Base-by-base conservation (phyloP, 306 rosid species). In the Lathyrus tuberosus region DNA sequence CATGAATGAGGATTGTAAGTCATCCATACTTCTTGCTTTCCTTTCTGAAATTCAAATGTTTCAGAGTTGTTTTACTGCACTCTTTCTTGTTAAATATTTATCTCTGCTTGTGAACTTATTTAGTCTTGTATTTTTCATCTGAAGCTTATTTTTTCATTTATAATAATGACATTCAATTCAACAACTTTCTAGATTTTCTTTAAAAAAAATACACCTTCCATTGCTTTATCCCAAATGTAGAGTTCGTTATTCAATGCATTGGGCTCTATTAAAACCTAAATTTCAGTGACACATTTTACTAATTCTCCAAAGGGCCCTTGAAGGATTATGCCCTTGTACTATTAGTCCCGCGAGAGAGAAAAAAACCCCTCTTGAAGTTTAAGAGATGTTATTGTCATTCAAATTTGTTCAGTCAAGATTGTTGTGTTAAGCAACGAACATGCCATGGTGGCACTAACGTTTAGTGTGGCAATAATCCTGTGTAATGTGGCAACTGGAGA, bases 1-100 rank as follows among this genome's bases (percentile, higher is more conserved):
- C 73, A 78, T 81, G 82, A 85, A 70, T 26, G 86, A 82, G 71
- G 86, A 83, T 78, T 80, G 95, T 94, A 79, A 64, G 86, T 86
- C 33, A 48, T 72, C 53, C 18, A 5, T 48, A 62, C 44, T 64
- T 69, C 47, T n/a, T 3, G 33, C 53, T 26, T 26, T 63, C 62
- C 51, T 69, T 48, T 49, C 42, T 10, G 41, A 69, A 47, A 47
- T 15, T 47, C 52, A 47, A 9, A 15, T 44, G 64, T 62, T 81
- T 46, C 15, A 0, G 18, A 1, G 18, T 58, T 69, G 17, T 67
- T 72, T 31, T 18, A n/a, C 38, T 41, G 30, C 73, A 58, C 37
- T 63, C 46, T n/a, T 37, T 58, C 40, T n/a, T 37, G 63, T 56
- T 74, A 31, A 54, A 65, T 67, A 63, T 70, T 37, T 59, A 38